Evolutionary conservation across 179 eudicot genomes (phyloP).

Genomic region (Patellifolia procumbens): DNA sequence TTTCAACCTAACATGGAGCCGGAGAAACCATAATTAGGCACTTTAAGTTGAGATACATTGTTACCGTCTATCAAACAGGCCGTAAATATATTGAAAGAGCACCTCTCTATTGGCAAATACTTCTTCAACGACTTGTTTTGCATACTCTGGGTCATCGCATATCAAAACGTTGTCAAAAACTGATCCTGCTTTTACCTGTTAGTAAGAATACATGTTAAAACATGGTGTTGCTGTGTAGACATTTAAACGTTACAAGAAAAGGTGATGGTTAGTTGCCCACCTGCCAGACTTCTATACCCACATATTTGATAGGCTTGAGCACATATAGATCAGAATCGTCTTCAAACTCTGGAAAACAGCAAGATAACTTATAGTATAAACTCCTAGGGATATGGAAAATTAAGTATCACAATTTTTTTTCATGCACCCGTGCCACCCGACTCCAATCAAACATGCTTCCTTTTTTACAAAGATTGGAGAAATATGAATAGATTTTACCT

Average conservation of each 20-base stretch:
- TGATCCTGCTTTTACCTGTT: conserved; percentile 85
- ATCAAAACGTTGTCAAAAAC: conserved; percentile 70
- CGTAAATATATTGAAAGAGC: not conserved
- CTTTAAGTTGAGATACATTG: not conserved
- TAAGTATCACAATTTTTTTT: too few species aligned
- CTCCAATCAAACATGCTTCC: too few species aligned
- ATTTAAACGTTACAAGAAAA: not conserved
- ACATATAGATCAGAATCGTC: conserved; percentile 91
- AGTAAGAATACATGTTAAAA: not conserved
- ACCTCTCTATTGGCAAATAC: conserved; percentile 56
- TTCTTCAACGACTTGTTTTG: conserved; percentile 63
- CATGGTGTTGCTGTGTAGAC: not conserved
- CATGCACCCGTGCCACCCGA: too few species aligned
- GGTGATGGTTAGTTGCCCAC: conserved; percentile 30
- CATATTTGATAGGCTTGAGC: conserved; percentile 63
- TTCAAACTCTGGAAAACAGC: conserved; percentile 58
- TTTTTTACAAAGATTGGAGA: too few species aligned
- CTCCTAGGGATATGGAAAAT: too few species aligned
- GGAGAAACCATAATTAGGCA: not conserved
- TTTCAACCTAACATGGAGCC: too few species aligned
- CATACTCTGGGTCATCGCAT: conserved; percentile 73
- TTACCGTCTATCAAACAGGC: too few species aligned
- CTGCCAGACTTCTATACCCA: conserved; percentile 92
- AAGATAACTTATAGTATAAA: not conserved
- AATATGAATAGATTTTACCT: conserved; percentile 41